Conservation (phyloP, 495 filamentous ascomycete species). For the Daldinia decipiens region DNA sequence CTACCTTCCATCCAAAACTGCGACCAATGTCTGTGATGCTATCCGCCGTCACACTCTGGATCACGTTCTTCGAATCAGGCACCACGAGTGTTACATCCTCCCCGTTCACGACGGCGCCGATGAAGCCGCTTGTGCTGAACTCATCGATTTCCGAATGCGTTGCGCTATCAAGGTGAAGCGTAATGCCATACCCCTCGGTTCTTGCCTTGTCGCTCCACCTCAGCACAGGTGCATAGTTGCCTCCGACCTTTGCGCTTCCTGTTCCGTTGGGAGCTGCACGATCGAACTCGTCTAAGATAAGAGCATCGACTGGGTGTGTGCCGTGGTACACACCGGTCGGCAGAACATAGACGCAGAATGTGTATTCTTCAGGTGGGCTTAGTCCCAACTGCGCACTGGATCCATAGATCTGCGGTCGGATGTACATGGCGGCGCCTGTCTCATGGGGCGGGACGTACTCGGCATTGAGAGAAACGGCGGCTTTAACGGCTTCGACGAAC, state of each 20-base stretch:
- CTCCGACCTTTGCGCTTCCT: constrained; percentile 78
- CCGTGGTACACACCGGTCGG: constrained; percentile 93
- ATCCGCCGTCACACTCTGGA: constrained; percentile 82
- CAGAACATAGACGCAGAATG: constrained; percentile 83
- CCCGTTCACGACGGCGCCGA: constrained; percentile 72
- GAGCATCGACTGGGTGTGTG: constrained; percentile 77
- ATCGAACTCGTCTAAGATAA: constrained; percentile 83
- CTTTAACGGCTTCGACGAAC: constrained; percentile 77
- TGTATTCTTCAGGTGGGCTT: constrained; percentile 87
- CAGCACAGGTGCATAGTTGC: constrained; percentile 86
- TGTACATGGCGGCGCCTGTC: constrained; percentile 87
- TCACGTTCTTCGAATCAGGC: constrained; percentile 82
- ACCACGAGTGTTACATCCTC: constrained; percentile 75
- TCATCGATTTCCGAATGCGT: constrained; percentile 84
- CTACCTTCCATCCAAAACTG: constrained; percentile 73
- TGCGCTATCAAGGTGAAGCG: constrained; percentile 85
- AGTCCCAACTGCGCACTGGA: constrained; percentile 82
- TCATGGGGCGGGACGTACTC: constrained; percentile 86
- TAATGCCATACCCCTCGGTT: constrained; percentile 81
- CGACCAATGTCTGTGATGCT: constrained; percentile 74
- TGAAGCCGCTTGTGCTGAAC: constrained; percentile 88
- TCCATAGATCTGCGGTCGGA: constrained; percentile 88
- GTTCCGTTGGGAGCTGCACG: constrained; percentile 78
- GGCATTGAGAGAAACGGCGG: constrained; percentile 85
- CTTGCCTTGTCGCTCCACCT: constrained; percentile 80